Percentiles rank a stretch among this genome's conserved stretches.
These are phyloP conservation scores for Phytopythium delawarense DNA, from an alignment of 352 stramenopile species.

Conservation along the genomic window DNA sequence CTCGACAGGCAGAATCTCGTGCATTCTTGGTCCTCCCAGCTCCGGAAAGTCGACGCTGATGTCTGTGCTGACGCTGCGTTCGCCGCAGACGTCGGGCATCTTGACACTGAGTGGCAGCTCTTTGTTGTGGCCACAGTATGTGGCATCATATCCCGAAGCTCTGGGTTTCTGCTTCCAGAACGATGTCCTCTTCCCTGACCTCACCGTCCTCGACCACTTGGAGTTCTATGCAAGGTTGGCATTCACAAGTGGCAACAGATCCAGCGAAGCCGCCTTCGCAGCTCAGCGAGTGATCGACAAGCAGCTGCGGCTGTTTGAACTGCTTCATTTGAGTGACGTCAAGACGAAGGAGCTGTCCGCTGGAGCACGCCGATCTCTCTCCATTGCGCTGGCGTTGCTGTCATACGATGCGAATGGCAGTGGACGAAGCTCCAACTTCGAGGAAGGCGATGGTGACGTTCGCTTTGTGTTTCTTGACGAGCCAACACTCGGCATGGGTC, in stretches of 20 bases:
- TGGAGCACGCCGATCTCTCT: slow-evolving; percentile 84
- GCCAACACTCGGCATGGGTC: slow-evolving; percentile 91
- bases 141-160: slow-evolving; percentile 26
- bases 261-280: slow-evolving; percentile 4
- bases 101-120: slow-evolving; percentile 30
- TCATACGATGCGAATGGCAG: slow-evolving; percentile 23
- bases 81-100: slow-evolving; percentile 35
- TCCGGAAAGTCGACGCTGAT: slow-evolving; percentile 15
- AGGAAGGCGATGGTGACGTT: slow-evolving; percentile 2
- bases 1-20: slow-evolving; percentile 8
- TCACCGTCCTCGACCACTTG: slow-evolving; percentile 65
- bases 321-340: slow-evolving; percentile 30
- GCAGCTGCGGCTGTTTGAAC: slow-evolving; percentile 28
- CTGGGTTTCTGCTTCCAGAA: slow-evolving; percentile 67
- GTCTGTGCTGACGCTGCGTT: slow-evolving; percentile 9
- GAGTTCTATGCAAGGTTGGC: slow-evolving; percentile 46
- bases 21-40: slow-evolving; percentile 5
- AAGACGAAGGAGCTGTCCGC: slow-evolving; percentile 37
- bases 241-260: background rate
- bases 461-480: slow-evolving; percentile 77
- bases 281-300: slow-evolving; percentile 14
- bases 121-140: slow-evolving; percentile 45
- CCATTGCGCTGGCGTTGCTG: slow-evolving; percentile 79
- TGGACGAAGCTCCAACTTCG: background rate
- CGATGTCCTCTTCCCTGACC: slow-evolving; percentile 65